Percentiles rank a stretch among this genome's conserved stretches.
These are phyloP conservation scores for Poa annua DNA, from an alignment of 176 grass and related monocot species.

Conservation along the genomic window DNA sequence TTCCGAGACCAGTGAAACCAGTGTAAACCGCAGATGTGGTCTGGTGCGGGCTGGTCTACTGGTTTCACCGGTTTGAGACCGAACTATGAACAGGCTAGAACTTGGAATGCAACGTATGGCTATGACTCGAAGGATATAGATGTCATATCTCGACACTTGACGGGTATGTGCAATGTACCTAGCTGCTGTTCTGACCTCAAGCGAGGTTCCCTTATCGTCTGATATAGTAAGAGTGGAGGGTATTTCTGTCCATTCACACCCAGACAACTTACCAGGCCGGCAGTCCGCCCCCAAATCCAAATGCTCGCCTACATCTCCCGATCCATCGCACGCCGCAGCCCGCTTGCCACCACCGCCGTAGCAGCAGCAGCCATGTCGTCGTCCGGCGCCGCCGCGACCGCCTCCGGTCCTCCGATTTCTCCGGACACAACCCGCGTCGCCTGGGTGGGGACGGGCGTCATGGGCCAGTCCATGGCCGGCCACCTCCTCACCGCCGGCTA, in stretches of 20 bases:
- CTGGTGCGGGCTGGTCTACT: too few species aligned
- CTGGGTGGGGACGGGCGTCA: conserved; percentile 94
- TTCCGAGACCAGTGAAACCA: too few species aligned
- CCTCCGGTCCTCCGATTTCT: conserved; percentile 33
- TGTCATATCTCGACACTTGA: too few species aligned
- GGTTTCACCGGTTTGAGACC: too few species aligned
- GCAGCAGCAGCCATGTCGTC: conserved; percentile 56
- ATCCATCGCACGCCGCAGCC: conserved; percentile 43
- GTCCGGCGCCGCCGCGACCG: conserved; percentile 31
- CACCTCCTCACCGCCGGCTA: conserved; percentile 87
- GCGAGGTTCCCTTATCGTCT: conserved; percentile 20
- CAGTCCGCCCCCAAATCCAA: conserved; percentile 45
- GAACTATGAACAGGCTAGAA: too few species aligned
- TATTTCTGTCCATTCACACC: conserved; percentile 26
- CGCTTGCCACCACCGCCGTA: conserved; percentile 2
- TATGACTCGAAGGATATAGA: too few species aligned
- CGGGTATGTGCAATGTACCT: too few species aligned
- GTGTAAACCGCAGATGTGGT: too few species aligned
- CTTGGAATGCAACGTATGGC: too few species aligned
- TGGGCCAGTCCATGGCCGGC: conserved; percentile 90
- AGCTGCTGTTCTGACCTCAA: background rate
- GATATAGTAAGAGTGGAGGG: background rate
- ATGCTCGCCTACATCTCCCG: conserved; percentile 45
- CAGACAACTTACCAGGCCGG: background rate
- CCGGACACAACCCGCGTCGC: conserved; percentile 65